A percentile compares a stretch with the other conserved stretches of the same genome.
These are phyloP conservation scores for Ensete ventricosum DNA, from an alignment of 176 grass and related monocot genomes.

Conservation along the genomic window DNA sequence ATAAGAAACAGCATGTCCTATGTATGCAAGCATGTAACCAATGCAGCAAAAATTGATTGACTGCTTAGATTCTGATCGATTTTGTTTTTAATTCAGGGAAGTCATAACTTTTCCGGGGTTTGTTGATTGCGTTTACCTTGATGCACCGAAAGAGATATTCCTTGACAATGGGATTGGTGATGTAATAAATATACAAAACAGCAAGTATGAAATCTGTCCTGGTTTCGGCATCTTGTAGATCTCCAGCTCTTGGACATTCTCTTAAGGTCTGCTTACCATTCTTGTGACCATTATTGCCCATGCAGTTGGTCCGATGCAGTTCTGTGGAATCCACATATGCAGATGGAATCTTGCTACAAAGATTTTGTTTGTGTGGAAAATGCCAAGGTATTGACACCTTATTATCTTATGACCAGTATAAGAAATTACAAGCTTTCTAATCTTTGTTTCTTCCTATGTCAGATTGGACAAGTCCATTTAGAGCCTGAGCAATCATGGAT, in stretches of 20 bases:
- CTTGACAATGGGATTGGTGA: constrained; percentile 95
- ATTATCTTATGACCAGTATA: neutral
- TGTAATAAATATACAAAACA: constrained; percentile 56
- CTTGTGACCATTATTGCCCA: constrained; percentile 16
- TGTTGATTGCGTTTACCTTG: constrained; percentile 82
- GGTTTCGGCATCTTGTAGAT: neutral
- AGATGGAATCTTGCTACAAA: constrained; percentile 92
- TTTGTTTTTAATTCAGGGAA: constrained; percentile 58
- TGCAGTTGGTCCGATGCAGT: constrained; percentile 92
- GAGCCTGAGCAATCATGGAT: constrained; percentile 59
- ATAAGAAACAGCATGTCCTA: neutral
- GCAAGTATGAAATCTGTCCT: constrained; percentile 35
- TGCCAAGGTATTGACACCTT: constrained; percentile 44
- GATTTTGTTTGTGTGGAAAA: constrained; percentile 99
- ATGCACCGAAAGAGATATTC: constrained; percentile 48
- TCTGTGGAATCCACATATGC: constrained; percentile 88
- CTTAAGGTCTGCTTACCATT: neutral
- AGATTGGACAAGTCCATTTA: constrained; percentile 56
- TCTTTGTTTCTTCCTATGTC: constrained; percentile 18
- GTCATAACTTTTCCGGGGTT: constrained; percentile 75
- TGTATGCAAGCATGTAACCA: neutral
- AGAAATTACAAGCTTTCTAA: constrained; percentile 20
- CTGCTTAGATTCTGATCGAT: constrained; percentile 6
- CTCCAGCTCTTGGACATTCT: neutral
- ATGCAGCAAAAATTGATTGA: neutral